Conservation (phyloP, 495 filamentous ascomycete species). For the Echria macrotheca region DNA sequence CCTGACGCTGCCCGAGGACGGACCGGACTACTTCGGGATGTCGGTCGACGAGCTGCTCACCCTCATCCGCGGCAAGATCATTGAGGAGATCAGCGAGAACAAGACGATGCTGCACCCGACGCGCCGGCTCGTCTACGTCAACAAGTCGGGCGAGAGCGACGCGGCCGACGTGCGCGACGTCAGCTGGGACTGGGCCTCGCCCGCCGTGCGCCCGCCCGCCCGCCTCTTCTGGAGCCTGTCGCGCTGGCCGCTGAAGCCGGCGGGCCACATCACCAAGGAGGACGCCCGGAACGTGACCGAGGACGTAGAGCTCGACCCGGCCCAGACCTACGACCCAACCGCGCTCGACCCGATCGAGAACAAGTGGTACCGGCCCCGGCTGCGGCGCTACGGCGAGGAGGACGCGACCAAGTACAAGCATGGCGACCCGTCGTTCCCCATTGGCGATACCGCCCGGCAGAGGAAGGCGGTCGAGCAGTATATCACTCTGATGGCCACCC, state of each 20-base stretch:
- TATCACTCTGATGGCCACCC: slow-evolving; percentile 2
- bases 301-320: slow-evolving; percentile 14
- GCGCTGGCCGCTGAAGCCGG: slow-evolving; percentile 22
- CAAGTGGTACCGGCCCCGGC: slow-evolving; percentile 16
- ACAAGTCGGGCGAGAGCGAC: neutral
- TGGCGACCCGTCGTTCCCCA: slow-evolving; percentile 19
- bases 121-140: slow-evolving; percentile 2
- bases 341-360: slow-evolving; percentile 12
- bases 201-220: neutral
- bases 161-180: slow-evolving; percentile 12
- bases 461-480: slow-evolving; percentile 12
- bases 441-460: slow-evolving; percentile 25
- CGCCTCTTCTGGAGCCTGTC: slow-evolving; percentile 20
- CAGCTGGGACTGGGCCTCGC: slow-evolving; percentile 22
- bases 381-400: slow-evolving; percentile 15
- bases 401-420: slow-evolving; percentile 10
- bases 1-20: no score
- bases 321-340: slow-evolving; percentile 12
- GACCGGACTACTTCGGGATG: no score
- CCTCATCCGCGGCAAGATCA: slow-evolving; percentile 15
- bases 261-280: slow-evolving; percentile 5
- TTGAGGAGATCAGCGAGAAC: slow-evolving; percentile 23
- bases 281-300: neutral
- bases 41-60: neutral
- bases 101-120: slow-evolving; percentile 21